Conservation (phyloP, 495 filamentous ascomycete genomes). For the Penicillium maclennaniae region DNA sequence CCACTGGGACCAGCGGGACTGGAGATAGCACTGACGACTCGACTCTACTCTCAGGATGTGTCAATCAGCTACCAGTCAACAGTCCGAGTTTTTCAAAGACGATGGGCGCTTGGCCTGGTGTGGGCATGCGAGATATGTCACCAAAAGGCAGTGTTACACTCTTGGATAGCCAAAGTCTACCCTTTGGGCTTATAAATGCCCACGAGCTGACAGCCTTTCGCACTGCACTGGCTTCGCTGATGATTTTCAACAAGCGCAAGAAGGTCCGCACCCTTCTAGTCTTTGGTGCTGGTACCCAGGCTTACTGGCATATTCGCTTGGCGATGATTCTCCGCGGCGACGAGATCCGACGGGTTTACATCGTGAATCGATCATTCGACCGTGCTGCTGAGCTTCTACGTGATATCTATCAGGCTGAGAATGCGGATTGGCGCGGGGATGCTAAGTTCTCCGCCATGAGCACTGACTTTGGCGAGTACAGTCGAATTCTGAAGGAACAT, state of each 20-base stretch:
- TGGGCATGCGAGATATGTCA: conserved; percentile 51
- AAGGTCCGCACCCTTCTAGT: conserved; percentile 69
- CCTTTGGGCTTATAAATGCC: conserved; percentile 78
- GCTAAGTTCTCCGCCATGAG: conserved; percentile 70
- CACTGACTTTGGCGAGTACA: conserved; percentile 66
- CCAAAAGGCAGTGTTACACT: conserved; percentile 78
- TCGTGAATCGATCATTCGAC: conserved; percentile 72
- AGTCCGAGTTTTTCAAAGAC: conserved; percentile 26
- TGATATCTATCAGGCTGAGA: conserved; percentile 52
- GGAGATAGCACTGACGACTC: conserved; percentile 31
- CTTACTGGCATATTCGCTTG: conserved; percentile 89
- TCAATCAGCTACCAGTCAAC: conserved; percentile 33
- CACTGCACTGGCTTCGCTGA: conserved; percentile 76
- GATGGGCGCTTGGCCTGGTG: conserved; percentile 37
- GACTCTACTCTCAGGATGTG: conserved; percentile 30
- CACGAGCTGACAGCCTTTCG: conserved; percentile 88
- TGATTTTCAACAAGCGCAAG: conserved; percentile 67
- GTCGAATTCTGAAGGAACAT: conserved; percentile 60
- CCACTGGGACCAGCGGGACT: conserved; percentile 15
- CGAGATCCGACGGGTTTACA: conserved; percentile 72
- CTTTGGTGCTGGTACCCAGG: conserved; percentile 89
- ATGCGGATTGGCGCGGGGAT: conserved; percentile 50
- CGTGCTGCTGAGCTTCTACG: conserved; percentile 52
- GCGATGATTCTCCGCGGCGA: conserved; percentile 67
- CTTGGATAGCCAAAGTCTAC: conserved; percentile 60